Evolutionary conservation across 2,329 filamentous ascomycete genomes (phyloP).

Genomic region (Hirsutella rhossiliensis): DNA sequence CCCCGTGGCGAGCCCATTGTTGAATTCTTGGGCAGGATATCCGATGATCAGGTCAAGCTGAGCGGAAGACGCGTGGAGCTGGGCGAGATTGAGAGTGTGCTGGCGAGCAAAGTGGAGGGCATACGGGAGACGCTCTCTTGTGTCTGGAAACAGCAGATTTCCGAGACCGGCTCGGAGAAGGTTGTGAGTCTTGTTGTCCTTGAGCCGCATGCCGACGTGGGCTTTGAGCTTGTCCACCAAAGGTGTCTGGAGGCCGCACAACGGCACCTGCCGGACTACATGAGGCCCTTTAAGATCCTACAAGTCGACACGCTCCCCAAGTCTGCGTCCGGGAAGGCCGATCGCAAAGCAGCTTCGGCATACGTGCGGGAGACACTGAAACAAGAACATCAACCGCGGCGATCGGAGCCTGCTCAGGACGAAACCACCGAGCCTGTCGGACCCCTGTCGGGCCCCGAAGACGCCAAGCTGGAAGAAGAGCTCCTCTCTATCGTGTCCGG

Average conservation of each 20-base stretch:
- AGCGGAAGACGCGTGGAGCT: slow-evolving; percentile 64
- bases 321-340: slow-evolving; percentile 49
- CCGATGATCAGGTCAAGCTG: slow-evolving; percentile 64
- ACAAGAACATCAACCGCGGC: too few relatives aligned
- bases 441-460: neutral
- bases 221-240: neutral
- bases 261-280: slow-evolving; percentile 42
- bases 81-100: slow-evolving; percentile 45
- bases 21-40: slow-evolving; percentile 39
- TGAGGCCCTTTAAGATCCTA: slow-evolving; percentile 45
- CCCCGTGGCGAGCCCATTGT: slow-evolving; percentile 49
- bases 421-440: too few relatives aligned
- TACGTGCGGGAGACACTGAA: neutral
- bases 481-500: neutral
- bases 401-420: too few relatives aligned
- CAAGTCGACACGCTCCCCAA: slow-evolving; percentile 39
- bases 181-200: slow-evolving; percentile 43
- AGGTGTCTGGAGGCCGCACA: neutral
- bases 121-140: slow-evolving; percentile 7
- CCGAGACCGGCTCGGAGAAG: slow-evolving; percentile 6
- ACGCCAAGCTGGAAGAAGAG: slow-evolving; percentile 3
- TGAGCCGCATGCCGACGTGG: slow-evolving; percentile 15
- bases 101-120: slow-evolving; percentile 12
- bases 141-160: too few relatives aligned
- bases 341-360: slow-evolving; percentile 25